Base-by-base conservation (phyloP, 2,329 filamentous ascomycete genomes). In the Pseudogymnoascus sp. region DNA sequence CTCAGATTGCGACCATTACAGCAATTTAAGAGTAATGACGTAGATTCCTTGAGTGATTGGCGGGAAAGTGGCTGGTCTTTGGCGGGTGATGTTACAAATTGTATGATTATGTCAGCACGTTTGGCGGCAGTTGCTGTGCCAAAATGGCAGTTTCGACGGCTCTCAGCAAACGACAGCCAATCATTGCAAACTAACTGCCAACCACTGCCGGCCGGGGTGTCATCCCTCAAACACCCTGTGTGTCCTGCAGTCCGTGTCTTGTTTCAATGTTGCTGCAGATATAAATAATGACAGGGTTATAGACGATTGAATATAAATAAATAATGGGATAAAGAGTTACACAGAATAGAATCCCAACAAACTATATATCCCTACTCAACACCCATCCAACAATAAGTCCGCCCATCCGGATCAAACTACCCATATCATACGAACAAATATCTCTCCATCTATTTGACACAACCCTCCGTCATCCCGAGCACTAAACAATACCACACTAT, bases 121-220 rank as follows among this genome's bases (percentile, higher is more conserved):
- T 52, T 52, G 45, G 45, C 25, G 49, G 49, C 49, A 55, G 25
- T 33, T 55, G 49, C 25, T 55, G 49, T 55, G 49, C 49, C 49
- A 55, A 52, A 55, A 18, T 55, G 25, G 25, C 49, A 55, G 49
- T 12, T 49, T 33, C n/a, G n/a, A 55, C 9, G 31, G 45, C 45
- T 52, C 25, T 18, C 45, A 11, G n/a, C 45, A 4, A 31, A 31
- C 21, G n/a, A 52, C 45, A 16, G 45, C 45, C 45, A 52, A 52
- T 52, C 45, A 52, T 8, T 31, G 7, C 8, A 8, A 31, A 31
- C 28, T 31, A 52, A 11, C n/a, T 33, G 8, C 45, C 45, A 31
- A 52, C 45, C n/a, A 33, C 25, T 31, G 45, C 25, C 45, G n/a
- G 9, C 4, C n/a, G 8, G n/a, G 25, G 45, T 52, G 45, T 52